phyloP scores from a whole-genome alignment of 2,329 filamentous ascomycete species.

The Fusarium sp. region DNA sequence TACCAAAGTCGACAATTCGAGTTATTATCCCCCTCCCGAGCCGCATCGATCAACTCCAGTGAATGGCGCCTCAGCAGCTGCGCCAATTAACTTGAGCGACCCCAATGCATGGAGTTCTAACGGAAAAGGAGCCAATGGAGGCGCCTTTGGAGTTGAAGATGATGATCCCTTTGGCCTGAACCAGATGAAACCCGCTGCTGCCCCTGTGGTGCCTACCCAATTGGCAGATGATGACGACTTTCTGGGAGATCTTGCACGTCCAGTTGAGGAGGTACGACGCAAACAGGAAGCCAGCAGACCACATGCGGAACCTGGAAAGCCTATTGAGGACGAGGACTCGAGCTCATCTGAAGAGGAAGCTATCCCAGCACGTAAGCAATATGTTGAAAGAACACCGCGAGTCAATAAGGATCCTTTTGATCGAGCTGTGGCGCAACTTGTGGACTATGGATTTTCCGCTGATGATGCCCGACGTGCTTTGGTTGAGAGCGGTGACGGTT shows the following conservation, averaged over 20 bases:
- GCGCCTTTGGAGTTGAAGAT: constrained; percentile 68
- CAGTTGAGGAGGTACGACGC: constrained; percentile 69
- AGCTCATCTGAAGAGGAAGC: constrained; percentile 56
- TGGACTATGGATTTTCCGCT: constrained; percentile 92
- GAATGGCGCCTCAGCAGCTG: constrained; percentile 40
- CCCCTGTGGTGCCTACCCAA: constrained; percentile 43
- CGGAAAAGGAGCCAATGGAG: constrained; percentile 43
- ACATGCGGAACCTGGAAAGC: constrained; percentile 62
- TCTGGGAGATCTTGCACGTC: constrained; percentile 70
- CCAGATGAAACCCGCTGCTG: constrained; percentile 60
- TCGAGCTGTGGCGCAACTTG: constrained; percentile 83
- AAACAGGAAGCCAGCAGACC: constrained; percentile 54
- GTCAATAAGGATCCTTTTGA: constrained; percentile 64
- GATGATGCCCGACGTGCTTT: constrained; percentile 86
- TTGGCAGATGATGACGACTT: constrained; percentile 69
- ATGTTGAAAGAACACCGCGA: constrained; percentile 34
- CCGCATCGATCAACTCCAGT: constrained; percentile 57
- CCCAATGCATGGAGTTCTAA: constrained; percentile 61
- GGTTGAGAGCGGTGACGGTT: constrained; percentile 78
- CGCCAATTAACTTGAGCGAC: constrained; percentile 60
- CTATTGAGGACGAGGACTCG: constrained; percentile 62
- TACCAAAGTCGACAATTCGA: constrained; percentile 73
- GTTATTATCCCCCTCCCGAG: constrained; percentile 63
- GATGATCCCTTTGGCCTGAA: constrained; percentile 90
- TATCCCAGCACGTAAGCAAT: constrained; percentile 30